Conservation (phyloP, 306 rosid genomes). For the Canavalia ensiformis region DNA sequence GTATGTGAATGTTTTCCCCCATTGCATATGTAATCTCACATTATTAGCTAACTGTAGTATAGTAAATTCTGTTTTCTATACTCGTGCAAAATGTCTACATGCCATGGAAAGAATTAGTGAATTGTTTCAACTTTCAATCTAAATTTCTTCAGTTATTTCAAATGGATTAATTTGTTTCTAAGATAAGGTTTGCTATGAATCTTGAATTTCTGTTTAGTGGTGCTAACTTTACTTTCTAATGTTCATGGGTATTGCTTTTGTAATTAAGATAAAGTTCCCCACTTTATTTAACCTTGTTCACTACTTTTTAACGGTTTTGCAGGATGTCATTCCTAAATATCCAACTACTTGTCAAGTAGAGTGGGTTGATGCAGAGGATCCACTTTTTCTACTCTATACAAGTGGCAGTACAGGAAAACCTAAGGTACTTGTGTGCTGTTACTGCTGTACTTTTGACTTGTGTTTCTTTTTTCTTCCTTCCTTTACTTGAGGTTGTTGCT, state of each 20-base stretch:
- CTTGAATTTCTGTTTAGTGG: constrained; percentile 30
- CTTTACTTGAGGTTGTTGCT: constrained; percentile 15
- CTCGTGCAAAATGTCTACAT: constrained; percentile 25
- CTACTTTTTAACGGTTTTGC: constrained; percentile 47
- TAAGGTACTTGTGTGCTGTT: constrained; percentile 67
- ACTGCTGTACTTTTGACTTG: constrained; percentile 3
- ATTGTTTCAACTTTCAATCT: constrained; percentile 26
- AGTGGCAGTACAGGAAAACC: constrained; percentile 99
- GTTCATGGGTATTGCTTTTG: constrained; percentile 38
- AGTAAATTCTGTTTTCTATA: constrained; percentile 32
- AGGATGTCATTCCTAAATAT: constrained; percentile 83
- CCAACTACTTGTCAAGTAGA: constrained; percentile 90
- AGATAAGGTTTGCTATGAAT: constrained; percentile 21
- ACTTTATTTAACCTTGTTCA: neutral
- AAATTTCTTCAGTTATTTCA: constrained; percentile 20
- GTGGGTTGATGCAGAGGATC: constrained; percentile 99
- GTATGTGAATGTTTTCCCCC: constrained; percentile 34
- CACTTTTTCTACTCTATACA: constrained; percentile 94
- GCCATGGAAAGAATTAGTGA: constrained; percentile 22
- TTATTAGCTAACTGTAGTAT: constrained; percentile 25
- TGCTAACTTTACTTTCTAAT: constrained; percentile 35
- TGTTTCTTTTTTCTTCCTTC: constrained; percentile 41
- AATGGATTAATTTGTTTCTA: constrained; percentile 30
- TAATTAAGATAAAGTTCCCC: constrained; percentile 26
- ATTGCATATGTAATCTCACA: constrained; percentile 23